Evolutionary conservation across 169 alveolate genomes (phyloP), one percentile per base, ranked within the genome.

Genomic region (Plasmodium gaboni): DNA sequence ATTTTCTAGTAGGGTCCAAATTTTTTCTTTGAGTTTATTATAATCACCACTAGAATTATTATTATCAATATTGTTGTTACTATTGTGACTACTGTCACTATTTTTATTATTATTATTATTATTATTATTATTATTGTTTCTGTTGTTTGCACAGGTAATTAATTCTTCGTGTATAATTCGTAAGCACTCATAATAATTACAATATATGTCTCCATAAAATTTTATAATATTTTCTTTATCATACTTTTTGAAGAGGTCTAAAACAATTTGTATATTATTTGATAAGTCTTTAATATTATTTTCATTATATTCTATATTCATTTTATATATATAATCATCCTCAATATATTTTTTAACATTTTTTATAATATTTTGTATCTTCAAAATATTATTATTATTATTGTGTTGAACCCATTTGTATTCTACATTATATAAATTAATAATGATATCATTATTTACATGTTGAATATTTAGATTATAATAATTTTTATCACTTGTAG

Each of bases 1-100:
- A 24, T 83, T 19, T 83, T 83, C 91, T 26, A 83, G 42, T 15
- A 17, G 42, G 13, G n/a, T 68, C 91, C 91, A 83, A 19, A 83
- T 44, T 10, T 83, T 83, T 24, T 83, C 91, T 63, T 68, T 83
- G 12, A 83, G 22, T 13, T 42, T 68, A 55, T 38, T 38, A 38
- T 38, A 7, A 4, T 55, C 48, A 2, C 42, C 61, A 42, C 55
- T 15, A 32, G 24, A 17, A 9, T 59, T 53, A 10, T 78, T 24
- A 38, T 38, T 38, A 4, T 26, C 2, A 28, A 19, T 32, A 0
- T 1, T 22, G 28, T 17, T 73, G 28, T 6, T 53, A 32, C 6
- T 38, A 38, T 38, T 19, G 22, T 19, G 0, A 19, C 22, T 19
- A 19, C 22, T 19, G 22, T 19, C 22, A 19, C 22, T 19, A 19